These are phyloP conservation scores for Thuidium tamariscinum DNA, from an alignment of 225 moss, liverwort and hornwort species.

Conservation along the genomic window DNA sequence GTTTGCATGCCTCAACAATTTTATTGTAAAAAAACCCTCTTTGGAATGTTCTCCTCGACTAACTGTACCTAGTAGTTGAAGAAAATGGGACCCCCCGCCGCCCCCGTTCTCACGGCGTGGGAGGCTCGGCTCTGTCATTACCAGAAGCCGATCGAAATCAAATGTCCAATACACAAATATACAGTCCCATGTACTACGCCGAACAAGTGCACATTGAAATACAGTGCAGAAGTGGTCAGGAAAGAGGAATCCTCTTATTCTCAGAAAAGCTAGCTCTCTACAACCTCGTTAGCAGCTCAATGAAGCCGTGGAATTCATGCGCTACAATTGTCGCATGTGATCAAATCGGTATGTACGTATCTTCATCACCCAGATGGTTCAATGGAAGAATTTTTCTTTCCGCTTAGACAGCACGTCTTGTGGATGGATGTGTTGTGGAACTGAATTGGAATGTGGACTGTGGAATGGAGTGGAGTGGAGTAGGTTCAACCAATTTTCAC, in stretches of 20 bases:
- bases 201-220: background rate
- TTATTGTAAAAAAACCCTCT: background rate
- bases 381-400: background rate
- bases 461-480: background rate
- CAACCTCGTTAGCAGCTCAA: background rate
- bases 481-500: constrained; percentile 22
- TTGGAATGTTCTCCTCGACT: background rate
- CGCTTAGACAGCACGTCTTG: background rate
- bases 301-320: background rate
- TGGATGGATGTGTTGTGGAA: background rate
- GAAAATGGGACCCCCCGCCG: background rate
- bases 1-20: background rate
- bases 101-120: background rate
- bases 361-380: background rate
- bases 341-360: background rate
- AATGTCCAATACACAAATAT: background rate
- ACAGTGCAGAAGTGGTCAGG: background rate
- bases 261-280: background rate
- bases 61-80: background rate
- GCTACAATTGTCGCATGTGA: background rate
- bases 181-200: background rate
- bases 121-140: background rate
- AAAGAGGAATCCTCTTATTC: background rate
- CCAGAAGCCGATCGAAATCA: background rate
- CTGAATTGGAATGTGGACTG: background rate